Evolutionary conservation across 1,139 yeast genomes (phyloP).

Genomic region (Diutina ranongensis): DNA sequence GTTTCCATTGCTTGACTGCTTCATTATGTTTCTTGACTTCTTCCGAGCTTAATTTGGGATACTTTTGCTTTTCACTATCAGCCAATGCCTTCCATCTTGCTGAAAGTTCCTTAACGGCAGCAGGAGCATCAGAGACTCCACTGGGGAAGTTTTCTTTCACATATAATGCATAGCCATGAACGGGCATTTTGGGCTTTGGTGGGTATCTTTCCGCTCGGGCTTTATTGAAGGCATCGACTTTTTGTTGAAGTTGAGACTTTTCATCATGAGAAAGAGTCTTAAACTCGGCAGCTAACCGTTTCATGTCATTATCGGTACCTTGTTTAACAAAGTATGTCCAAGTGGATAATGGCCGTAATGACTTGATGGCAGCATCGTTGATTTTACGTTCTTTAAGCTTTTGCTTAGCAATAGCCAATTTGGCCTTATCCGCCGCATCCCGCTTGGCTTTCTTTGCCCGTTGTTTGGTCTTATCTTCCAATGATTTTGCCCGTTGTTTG

Average conservation of each 20-base stretch:
- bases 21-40: conserved; percentile 13
- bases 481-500: neutral
- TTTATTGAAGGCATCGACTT: conserved; percentile 20
- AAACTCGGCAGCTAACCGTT: conserved; percentile 17
- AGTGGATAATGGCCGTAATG: conserved; percentile 17
- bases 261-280: conserved; percentile 17
- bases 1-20: no score
- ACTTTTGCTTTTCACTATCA: conserved; percentile 19
- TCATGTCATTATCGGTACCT: conserved; percentile 11
- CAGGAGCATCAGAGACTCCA: conserved; percentile 17
- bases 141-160: conserved; percentile 19
- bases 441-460: conserved; percentile 7
- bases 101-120: conserved; percentile 13
- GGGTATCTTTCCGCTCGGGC: conserved; percentile 16
- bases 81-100: conserved; percentile 22
- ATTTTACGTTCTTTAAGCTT: conserved; percentile 13
- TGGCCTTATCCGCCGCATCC: conserved; percentile 9
- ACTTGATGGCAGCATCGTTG: conserved; percentile 18
- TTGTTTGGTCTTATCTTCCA: conserved; percentile 7
- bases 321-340: conserved; percentile 21
- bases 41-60: conserved; percentile 13
- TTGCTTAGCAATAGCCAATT: conserved; percentile 6
- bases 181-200: conserved; percentile 25
- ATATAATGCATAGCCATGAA: conserved; percentile 20
- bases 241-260: conserved; percentile 15